phyloP scores from a whole-genome alignment of 75 land plant species.

The Sequoiadendron giganteum region DNA sequence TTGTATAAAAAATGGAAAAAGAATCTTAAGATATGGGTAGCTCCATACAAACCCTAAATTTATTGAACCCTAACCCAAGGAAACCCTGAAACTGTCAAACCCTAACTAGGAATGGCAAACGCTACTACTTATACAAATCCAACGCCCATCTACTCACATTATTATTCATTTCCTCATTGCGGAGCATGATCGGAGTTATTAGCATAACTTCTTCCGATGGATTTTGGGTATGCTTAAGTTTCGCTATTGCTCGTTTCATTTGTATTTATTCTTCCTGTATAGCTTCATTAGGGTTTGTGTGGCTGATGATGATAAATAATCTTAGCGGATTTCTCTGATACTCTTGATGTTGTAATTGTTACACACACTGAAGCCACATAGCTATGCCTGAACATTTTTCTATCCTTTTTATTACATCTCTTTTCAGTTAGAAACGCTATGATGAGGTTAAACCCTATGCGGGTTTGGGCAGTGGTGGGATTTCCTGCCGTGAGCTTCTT shows the following conservation, averaged over 20 bases:
- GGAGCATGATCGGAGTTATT: too few species aligned
- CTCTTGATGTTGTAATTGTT: background rate
- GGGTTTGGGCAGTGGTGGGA: background rate
- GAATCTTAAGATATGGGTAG: too few species aligned
- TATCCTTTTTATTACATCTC: too few species aligned
- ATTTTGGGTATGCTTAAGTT: background rate
- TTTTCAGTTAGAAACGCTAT: background rate
- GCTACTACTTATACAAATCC: background rate
- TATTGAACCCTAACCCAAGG: background rate
- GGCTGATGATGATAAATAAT: slow-evolving; percentile 10
- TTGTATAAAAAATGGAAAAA: too few species aligned
- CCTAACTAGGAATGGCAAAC: background rate
- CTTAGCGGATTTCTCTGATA: slow-evolving; percentile 6
- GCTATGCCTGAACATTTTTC: background rate
- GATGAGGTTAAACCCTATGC: background rate
- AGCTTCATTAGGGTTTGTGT: background rate
- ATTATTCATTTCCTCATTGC: too few species aligned
- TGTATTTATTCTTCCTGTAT: background rate
- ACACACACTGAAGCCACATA: background rate
- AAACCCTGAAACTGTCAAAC: background rate
- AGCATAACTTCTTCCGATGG: too few species aligned
- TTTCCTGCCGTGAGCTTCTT: background rate
- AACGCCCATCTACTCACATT: too few species aligned
- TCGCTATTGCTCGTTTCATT: background rate
- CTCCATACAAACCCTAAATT: too few species aligned